Percentiles rank a stretch among this genome's conserved stretches.
Conservation (phyloP, 345 rosid species). For the Geranium brycei region DNA sequence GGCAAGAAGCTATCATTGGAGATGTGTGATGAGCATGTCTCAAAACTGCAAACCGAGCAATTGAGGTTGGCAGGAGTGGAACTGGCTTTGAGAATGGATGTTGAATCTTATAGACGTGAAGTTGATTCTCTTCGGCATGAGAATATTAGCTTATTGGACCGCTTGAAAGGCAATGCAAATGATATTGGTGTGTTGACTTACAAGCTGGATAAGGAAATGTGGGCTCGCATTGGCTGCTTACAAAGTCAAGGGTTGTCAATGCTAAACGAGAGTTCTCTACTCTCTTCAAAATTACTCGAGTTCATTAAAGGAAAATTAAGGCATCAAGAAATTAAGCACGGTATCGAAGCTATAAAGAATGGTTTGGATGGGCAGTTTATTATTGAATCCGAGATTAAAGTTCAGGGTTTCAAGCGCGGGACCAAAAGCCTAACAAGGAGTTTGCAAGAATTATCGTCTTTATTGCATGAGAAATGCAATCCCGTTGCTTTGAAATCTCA, state of each 20-base stretch:
- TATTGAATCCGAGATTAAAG: conserved; percentile 59
- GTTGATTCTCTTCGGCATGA: conserved; percentile 71
- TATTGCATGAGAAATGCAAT: conserved; percentile 57
- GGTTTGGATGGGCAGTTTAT: conserved; percentile 57
- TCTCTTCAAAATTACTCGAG: conserved; percentile 53
- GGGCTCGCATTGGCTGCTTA: conserved; percentile 44
- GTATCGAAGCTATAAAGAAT: conserved; percentile 15
- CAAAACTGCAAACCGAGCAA: conserved; percentile 64
- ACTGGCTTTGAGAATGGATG: conserved; percentile 61
- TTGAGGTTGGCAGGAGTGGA: conserved; percentile 74
- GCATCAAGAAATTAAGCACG: conserved; percentile 34
- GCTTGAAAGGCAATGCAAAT: conserved; percentile 49
- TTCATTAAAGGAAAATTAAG: conserved; percentile 41
- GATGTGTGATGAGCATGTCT: conserved; percentile 31
- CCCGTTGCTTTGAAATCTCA: conserved; percentile 27
- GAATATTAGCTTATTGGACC: conserved; percentile 58
- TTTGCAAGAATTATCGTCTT: conserved; percentile 49
- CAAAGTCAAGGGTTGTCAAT: conserved; percentile 67
- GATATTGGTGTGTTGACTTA: conserved; percentile 39
- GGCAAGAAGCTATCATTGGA: conserved; percentile 34
- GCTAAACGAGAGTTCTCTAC: conserved; percentile 46
- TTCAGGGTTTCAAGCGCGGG: conserved; percentile 59
- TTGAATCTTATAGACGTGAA: conserved; percentile 51
- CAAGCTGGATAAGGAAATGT: conserved; percentile 63
- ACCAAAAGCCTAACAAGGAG: conserved; percentile 58